Conservation (phyloP, 176 grass and related monocot genomes). For the maize (Zea mays) region Zm-B73-REFERENCE-NAM-5.0 NC_050100.1:76186501-76187000, state of each 20-base stretch:
- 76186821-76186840: background rate
- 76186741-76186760: background rate
- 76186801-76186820: background rate
- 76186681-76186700: constrained; percentile 70
- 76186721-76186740: background rate
- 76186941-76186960: constrained; percentile 5
- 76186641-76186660: constrained; percentile 73
- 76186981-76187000: constrained; percentile 93
- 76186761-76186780: background rate
- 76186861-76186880: background rate
- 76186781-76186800: background rate
- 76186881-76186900: background rate
- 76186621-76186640: constrained; percentile 95
- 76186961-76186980: constrained; percentile 85
- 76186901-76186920: background rate
- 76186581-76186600: background rate
- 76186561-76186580: background rate
- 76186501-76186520: constrained; percentile 90
- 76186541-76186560: background rate
- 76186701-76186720: constrained; percentile 18
- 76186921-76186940: constrained; percentile 24
- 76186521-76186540: constrained; percentile 1
- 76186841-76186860: background rate
- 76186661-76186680: constrained; percentile 88
- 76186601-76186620: constrained; percentile 33